Evolutionary conservation across 2,329 filamentous ascomycete genomes (phyloP).

Genomic region (Rasamsonia emersonii): DNA sequence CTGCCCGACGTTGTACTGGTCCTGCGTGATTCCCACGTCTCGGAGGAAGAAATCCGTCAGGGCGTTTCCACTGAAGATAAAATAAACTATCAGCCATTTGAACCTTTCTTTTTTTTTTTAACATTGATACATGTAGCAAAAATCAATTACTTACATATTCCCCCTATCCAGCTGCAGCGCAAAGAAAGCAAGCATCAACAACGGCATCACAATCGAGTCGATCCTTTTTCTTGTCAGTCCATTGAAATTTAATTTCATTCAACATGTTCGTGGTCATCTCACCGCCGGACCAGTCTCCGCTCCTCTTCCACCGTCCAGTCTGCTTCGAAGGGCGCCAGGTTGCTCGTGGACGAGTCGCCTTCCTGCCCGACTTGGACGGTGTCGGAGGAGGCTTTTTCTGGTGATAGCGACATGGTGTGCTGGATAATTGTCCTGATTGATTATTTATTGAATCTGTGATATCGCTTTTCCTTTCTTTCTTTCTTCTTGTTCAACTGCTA

Average conservation of each 20-base stretch:
- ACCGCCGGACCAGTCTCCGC: slow-evolving; percentile 14
- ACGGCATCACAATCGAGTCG: slow-evolving; percentile 17
- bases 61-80: slow-evolving; percentile 41
- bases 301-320: slow-evolving; percentile 16
- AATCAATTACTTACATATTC: slow-evolving; percentile 9
- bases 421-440: too few relatives aligned
- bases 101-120: slow-evolving; percentile 14
- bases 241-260: background rate
- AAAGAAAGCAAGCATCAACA: slow-evolving; percentile 19
- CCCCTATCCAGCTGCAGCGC: slow-evolving; percentile 26
- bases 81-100: too few relatives aligned
- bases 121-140: background rate
- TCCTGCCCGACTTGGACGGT: background rate
- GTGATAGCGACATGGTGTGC: too few relatives aligned
- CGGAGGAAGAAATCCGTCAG: slow-evolving; percentile 41
- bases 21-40: slow-evolving; percentile 38
- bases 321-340: slow-evolving; percentile 1
- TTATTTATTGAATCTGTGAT: too few relatives aligned
- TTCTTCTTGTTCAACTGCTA: too few relatives aligned
- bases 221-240: slow-evolving; percentile 7
- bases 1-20: slow-evolving; percentile 45
- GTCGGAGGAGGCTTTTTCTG: background rate
- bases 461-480: too few relatives aligned
- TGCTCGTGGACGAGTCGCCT: background rate
- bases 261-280: background rate